phyloP scores from a whole-genome alignment of 2,329 filamentous ascomycete genomes.

The Phyllachora maydis region DNA sequence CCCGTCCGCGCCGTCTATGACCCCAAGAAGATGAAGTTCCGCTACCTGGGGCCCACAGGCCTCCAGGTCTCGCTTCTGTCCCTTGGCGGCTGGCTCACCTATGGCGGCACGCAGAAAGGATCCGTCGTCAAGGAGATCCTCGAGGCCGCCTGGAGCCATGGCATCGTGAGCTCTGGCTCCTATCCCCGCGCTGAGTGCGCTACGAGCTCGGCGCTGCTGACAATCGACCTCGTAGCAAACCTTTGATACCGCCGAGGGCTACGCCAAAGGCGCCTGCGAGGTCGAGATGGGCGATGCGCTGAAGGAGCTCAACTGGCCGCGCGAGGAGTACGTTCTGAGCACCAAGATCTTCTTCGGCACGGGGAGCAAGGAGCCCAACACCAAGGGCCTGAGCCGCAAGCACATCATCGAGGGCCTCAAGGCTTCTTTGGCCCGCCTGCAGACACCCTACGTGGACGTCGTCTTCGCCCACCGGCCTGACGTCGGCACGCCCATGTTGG shows the following conservation, averaged over 20 bases:
- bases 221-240: conserved; percentile 17
- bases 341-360: conserved; percentile 31
- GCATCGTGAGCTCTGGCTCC: conserved; percentile 15
- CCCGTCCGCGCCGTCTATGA: conserved; percentile 8
- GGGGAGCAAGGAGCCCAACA: conserved; percentile 35
- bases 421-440: conserved; percentile 31
- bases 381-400: conserved; percentile 23
- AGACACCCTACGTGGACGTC: conserved; percentile 43
- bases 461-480: conserved; percentile 42
- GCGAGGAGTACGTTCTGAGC: conserved; percentile 30
- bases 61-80: conserved; percentile 57
- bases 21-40: conserved; percentile 41
- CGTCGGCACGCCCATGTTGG: conserved; percentile 32
- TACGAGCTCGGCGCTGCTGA: too few species aligned
- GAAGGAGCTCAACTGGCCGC: conserved; percentile 27
- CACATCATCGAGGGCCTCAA: conserved; percentile 35
- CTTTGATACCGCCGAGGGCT: conserved; percentile 30
- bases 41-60: conserved; percentile 49
- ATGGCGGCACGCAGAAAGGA: conserved; percentile 32
- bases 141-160: conserved; percentile 26
- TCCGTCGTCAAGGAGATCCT: conserved; percentile 17
- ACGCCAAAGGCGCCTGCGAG: conserved; percentile 24
- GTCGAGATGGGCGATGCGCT: conserved; percentile 28
- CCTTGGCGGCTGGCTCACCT: conserved; percentile 53
- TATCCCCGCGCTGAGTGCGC: not conserved